phyloP scores from a whole-genome alignment of 345 rosid species.

The Salix purpurea region DNA sequence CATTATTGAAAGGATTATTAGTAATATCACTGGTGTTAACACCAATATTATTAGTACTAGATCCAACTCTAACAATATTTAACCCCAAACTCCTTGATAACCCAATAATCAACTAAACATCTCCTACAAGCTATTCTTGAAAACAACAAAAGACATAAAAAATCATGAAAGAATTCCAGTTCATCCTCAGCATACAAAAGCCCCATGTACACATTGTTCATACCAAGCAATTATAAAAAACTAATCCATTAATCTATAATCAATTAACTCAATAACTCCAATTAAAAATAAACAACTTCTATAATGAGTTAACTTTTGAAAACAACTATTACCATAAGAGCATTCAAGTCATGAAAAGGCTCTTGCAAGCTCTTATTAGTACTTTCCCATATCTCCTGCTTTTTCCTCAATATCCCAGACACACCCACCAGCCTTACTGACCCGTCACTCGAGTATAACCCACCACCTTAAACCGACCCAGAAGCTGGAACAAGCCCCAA shows the following conservation, averaged over 20 bases:
- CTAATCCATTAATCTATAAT: neutral
- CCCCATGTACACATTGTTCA: neutral
- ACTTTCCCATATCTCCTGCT: conserved; percentile 89
- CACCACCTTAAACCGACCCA: conserved; percentile 29
- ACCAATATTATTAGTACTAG: too few species aligned
- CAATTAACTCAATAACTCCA: neutral
- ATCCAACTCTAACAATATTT: too few species aligned
- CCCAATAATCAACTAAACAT: neutral
- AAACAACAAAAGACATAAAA: neutral
- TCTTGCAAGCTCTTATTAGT: conserved; percentile 94
- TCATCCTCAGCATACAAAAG: too few species aligned
- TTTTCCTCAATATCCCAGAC: conserved; percentile 85
- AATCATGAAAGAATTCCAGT: too few species aligned
- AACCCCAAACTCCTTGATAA: neutral
- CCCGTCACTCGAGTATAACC: conserved; percentile 70
- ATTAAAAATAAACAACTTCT: neutral
- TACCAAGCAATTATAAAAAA: neutral
- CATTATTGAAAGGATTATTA: too few species aligned
- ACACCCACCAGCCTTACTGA: conserved; percentile 90
- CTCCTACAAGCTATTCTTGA: neutral
- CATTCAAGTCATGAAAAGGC: conserved; percentile 91
- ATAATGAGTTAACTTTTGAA: neutral
- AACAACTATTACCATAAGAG: conserved; percentile 63
- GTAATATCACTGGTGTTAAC: too few species aligned
- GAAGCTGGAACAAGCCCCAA: conserved; percentile 23